Evolutionary conservation across 345 rosid genomes (phyloP), one percentile per base, ranked within the genome.

Genomic region (Geranium rotundifolium): DNA sequence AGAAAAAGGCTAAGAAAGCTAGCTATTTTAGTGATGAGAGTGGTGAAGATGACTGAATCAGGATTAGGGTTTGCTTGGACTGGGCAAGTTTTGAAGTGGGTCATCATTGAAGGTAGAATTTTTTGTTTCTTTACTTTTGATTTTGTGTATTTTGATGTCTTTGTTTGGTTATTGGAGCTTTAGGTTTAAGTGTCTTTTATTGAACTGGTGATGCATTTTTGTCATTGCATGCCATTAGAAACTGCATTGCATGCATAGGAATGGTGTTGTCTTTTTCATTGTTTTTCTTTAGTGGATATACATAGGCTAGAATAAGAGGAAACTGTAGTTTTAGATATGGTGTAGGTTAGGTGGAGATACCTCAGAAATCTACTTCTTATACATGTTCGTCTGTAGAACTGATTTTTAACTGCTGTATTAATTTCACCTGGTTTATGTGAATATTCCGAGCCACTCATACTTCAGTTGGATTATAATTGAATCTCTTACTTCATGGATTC

Each of bases 11-110:
- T 59, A 89, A 84, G 80, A 85, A 78, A 77, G 84, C 80, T 4
- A 80, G 88, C 63, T 92, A 92, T 69, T 92, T 92, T 63, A 92
- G 98, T 72, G 98, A 92, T 76, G 95, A 92, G 76, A 92, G 98
- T 75, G 98, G 72, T 41, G 96, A 92, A 59, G 92, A 76, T 57
- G 86, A 73, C 2, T 76, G 73, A 73, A 0, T 30, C 16, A 7
- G 15, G 12, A 46, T 9, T 46, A 14, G 16, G 52, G 52, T 46
- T 46, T 46, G 6, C 12, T 46, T 46, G 15, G 52, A 46, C 10
- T 9, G 52, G 52, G 14, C 13, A 46, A 4, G 16, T 46, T 4
- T 46, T 14, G 52, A 7, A 7, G 15, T 46, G 52, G 52, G 52
- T 46, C 52, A 46, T 14, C 52, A 46, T 46, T 46, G 14, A 46